These are phyloP conservation scores for Xylaria sp. DNA, from an alignment of 2,329 filamentous ascomycete genomes.

Conservation along the genomic window DNA sequence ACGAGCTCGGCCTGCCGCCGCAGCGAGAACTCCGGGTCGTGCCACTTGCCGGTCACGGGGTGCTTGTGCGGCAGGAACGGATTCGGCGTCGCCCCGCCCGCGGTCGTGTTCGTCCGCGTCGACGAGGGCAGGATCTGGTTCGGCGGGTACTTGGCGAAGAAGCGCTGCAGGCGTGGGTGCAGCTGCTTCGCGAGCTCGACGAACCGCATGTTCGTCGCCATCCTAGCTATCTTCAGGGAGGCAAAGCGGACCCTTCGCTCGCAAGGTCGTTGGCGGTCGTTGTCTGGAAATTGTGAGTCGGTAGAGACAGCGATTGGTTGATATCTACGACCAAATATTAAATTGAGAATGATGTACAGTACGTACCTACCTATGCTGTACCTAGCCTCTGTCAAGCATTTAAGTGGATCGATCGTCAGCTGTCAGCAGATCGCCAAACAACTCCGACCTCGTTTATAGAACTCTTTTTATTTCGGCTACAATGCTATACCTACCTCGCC, in stretches of 20 bases:
- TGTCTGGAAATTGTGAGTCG: not conserved
- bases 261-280: no score
- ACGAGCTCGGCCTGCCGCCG: slow-evolving; percentile 90
- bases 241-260: not conserved
- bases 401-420: slow-evolving; percentile 19
- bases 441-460: not conserved
- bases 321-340: not conserved
- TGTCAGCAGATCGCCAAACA: slow-evolving; percentile 3
- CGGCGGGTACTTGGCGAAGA: slow-evolving; percentile 91
- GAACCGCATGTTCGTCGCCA: slow-evolving; percentile 49
- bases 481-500: not conserved
- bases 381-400: not conserved
- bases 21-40: slow-evolving; percentile 83
- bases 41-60: slow-evolving; percentile 81
- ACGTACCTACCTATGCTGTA: no score
- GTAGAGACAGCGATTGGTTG: not conserved
- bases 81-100: slow-evolving; percentile 64
- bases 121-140: slow-evolving; percentile 63
- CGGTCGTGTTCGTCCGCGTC: slow-evolving; percentile 49
- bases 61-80: slow-evolving; percentile 86
- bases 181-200: slow-evolving; percentile 75
- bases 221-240: slow-evolving; percentile 6
- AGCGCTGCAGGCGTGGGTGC: slow-evolving; percentile 80
- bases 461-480: not conserved
- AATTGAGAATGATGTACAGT: not conserved